Evolutionary conservation across 2,329 filamentous ascomycete species (phyloP).

Genomic region (Domatiomyces globalis): DNA sequence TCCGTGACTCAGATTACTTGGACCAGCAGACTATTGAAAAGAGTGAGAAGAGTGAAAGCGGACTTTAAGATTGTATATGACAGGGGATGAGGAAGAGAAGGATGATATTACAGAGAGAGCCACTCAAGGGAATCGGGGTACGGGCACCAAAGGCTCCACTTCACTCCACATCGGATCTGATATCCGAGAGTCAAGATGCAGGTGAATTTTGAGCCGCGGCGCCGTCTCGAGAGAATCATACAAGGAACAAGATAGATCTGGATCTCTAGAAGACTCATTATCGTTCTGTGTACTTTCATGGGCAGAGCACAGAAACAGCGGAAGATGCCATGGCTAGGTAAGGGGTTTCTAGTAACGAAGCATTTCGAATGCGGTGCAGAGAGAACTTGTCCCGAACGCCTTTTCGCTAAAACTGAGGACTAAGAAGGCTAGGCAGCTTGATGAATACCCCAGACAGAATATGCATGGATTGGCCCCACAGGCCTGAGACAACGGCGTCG

Average conservation of each 20-base stretch:
- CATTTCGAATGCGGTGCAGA: not conserved
- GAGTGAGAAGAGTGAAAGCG: not conserved
- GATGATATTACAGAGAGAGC: not conserved
- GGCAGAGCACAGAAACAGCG: too few relatives aligned
- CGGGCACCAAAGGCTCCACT: too few relatives aligned
- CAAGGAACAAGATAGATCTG: too few relatives aligned
- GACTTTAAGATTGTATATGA: not conserved
- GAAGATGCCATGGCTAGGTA: too few relatives aligned
- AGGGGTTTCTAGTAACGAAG: too few relatives aligned
- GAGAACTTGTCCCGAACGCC: not conserved
- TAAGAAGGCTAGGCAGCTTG: conserved; percentile 35
- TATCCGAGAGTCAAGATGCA: not conserved
- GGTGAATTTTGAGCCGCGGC: too few relatives aligned
- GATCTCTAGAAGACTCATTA: too few relatives aligned
- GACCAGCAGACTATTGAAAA: not conserved
- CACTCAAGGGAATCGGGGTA: not conserved
- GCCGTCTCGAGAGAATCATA: too few relatives aligned
- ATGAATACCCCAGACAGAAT: conserved; percentile 51
- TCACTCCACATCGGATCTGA: not conserved
- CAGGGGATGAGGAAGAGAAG: not conserved
- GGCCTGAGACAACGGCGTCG: conserved; percentile 56
- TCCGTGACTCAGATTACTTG: not conserved
- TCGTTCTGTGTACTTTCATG: too few relatives aligned
- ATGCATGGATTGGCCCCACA: conserved; percentile 55
- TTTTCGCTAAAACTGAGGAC: not conserved